Conservation (phyloP, 495 filamentous ascomycete species). For the Coniosporium apollinis region DNA sequence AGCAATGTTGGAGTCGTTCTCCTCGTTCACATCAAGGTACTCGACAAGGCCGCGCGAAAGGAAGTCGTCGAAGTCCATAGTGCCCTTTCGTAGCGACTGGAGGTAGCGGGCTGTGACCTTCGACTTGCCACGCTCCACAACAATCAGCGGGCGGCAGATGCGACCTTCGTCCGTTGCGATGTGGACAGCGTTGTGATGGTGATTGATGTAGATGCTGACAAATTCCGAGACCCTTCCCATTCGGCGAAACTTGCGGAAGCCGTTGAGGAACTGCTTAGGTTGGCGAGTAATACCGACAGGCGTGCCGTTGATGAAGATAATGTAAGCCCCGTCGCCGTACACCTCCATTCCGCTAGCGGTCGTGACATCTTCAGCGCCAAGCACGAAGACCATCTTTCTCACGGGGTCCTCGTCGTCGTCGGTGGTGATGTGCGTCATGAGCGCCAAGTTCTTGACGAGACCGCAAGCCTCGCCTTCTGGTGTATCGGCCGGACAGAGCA, state of each 20-base stretch:
- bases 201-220: constrained; percentile 86
- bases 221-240: constrained; percentile 86
- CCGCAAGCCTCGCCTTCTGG: constrained; percentile 97
- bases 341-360: constrained; percentile 63
- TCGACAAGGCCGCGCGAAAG: constrained; percentile 77
- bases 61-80: constrained; percentile 83
- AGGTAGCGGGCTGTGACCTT: constrained; percentile 62
- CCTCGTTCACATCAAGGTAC: constrained; percentile 95
- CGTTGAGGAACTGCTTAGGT: constrained; percentile 67
- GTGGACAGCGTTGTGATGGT: constrained; percentile 78
- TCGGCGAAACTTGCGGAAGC: constrained; percentile 68
- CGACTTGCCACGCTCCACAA: constrained; percentile 73
- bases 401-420: constrained; percentile 84
- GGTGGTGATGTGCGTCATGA: constrained; percentile 99
- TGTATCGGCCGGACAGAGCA: constrained; percentile 93
- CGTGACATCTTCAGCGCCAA: constrained; percentile 64
- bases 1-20: constrained; percentile 87
- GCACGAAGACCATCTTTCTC: constrained; percentile 55
- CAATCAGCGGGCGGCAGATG: constrained; percentile 86
- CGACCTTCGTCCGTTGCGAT: constrained; percentile 94
- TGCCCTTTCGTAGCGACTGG: constrained; percentile 58
- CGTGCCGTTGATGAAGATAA: constrained; percentile 90
- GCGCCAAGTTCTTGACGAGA: constrained; percentile 91
- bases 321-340: constrained; percentile 64
- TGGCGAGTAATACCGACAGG: constrained; percentile 67